Percentiles rank a stretch among this genome's conserved stretches.
Evolutionary conservation across 306 rosid species (phyloP).

Genomic region (Prunus fruticosa): DNA sequence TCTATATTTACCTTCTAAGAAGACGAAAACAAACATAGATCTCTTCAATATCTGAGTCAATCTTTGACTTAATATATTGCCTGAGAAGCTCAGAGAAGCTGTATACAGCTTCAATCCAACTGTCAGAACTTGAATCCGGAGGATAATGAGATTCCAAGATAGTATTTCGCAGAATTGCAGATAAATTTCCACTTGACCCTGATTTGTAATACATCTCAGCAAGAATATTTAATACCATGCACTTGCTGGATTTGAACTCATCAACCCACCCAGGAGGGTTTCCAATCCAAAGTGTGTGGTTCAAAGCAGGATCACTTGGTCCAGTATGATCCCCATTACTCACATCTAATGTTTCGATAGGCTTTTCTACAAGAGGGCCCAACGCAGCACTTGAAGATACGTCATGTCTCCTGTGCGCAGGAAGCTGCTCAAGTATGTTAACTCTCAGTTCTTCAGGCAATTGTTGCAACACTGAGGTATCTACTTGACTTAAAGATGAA

Average conservation of each 20-base stretch:
- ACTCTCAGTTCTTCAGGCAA: conserved; percentile 73
- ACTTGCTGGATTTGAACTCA: conserved; percentile 60
- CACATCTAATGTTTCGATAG: conserved; percentile 24
- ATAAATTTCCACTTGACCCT: conserved; percentile 45
- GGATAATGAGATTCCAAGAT: conserved; percentile 41
- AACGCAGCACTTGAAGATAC: conserved; percentile 34
- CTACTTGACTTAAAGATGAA: conserved; percentile 85
- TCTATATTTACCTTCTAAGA: conserved; percentile 61
- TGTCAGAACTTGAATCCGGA: conserved; percentile 35
- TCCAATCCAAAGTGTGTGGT: conserved; percentile 67
- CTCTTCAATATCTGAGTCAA: conserved; percentile 82
- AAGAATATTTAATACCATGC: conserved; percentile 49
- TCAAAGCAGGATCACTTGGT: conserved; percentile 27
- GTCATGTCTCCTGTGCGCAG: conserved; percentile 62
- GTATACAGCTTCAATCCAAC: conserved; percentile 49
- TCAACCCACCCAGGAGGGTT: conserved; percentile 81
- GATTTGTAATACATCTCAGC: conserved; percentile 54
- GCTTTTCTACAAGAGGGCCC: conserved; percentile 27
- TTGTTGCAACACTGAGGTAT: conserved; percentile 63
- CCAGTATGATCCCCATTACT: conserved; percentile 31
- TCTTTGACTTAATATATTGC: conserved; percentile 68
- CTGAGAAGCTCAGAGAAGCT: conserved; percentile 64
- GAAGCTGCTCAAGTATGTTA: conserved; percentile 67
- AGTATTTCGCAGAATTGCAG: conserved; percentile 48
- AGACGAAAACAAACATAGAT: conserved; percentile 81